Base-by-base conservation (phyloP, 768 basidiomycete genomes). In the Amanita fuliginea region DNA sequence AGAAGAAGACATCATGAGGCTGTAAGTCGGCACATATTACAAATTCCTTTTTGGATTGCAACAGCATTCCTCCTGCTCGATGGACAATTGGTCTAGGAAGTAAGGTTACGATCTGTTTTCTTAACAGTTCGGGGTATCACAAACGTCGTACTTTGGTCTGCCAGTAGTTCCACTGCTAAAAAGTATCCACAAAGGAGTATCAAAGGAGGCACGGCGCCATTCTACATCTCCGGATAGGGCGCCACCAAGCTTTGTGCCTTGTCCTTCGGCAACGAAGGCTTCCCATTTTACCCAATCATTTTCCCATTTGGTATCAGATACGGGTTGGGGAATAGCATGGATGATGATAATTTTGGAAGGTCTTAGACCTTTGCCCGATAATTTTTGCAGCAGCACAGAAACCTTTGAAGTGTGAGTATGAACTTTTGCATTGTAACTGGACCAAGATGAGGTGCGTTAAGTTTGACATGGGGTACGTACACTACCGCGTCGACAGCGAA, bases 81-180 rank as follows among this genome's bases (percentile, higher is more conserved):
- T 88, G 86, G 6, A 87, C 83, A 52, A 88, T 86, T 19, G 85
- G 80, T 59, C 84, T 87, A 55, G 49, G 49, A 54, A 42, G 18
- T 39, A 44, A 55, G 47, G 48, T 53, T 41, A 24, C 37, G 39
- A 26, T 46, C 50, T 22, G 44, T 34, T 34, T 53, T 48, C 47
- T n/a, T n/a, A n/a, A 42, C 46, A 49, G 52, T 40, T 18, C 49
- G 33, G 37, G 28, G 28, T 45, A 39, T 26, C 21, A 43, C 46
- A 16, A 28, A 49, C 42, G 32, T 50, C 47, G 53, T 63, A 80
- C 80, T 83, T 83, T 30, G 80, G 80, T 22, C 69, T 66, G 42
- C 87, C 87, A 30, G 88, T 91, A 26, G 88, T 90, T 9, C 87
- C 88, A 46, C 83, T 86, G 54, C 83, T 86, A 66, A 90, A 90